Base-by-base conservation (phyloP, 495 filamentous ascomycete genomes). In the Podospora bellae-mahoneyi region DNA sequence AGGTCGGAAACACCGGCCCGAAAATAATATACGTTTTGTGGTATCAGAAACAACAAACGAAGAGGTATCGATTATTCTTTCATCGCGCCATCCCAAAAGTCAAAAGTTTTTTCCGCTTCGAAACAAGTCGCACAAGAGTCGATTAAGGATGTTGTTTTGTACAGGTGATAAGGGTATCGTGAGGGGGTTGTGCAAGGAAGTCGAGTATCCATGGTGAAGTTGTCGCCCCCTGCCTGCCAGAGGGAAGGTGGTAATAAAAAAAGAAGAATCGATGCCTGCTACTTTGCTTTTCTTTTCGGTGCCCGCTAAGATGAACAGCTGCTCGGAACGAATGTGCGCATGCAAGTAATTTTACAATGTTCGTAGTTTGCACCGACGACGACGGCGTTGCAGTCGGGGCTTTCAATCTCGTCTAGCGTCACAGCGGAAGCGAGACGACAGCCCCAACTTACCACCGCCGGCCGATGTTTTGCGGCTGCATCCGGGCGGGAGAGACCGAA, bases 401-500 rank as follows among this genome's bases (percentile, higher is more conserved):
- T 71, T 59, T 66, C 65, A 70, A 73, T 72, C 68, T 23, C 71
- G 69, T 68, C 68, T 64, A 62, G 63, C 66, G 70, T 74, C 72
- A 70, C 70, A 10, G 73, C 70, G 74, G 75, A 77, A 75, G 72
- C 73, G 73, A 77, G 70, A 70, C 73, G 32, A 57, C 55, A 56
- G 60, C 71, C 68, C 68, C 65, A 64, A 55, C 74, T 75, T 85
- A 87, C 84, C 84, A 86, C 57, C 84, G 81, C 67, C 81, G 78
- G 69, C 75, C 74, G 66, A 81, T 75, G 55, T 69, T 68, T 63
- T 82, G 89, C 83, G 59, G 73, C 66, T 93, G 91, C 90, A 94
- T 90, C 83, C 92, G 86, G 76, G 83, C 88, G 65, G 93, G 92
- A 62, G 93, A 95, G 73, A 97, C 90, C 67, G 92, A 96, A 62